phyloP scores from a whole-genome alignment of 2,329 filamentous ascomycete genomes.

The Atkinsonella hypoxylon region DNA sequence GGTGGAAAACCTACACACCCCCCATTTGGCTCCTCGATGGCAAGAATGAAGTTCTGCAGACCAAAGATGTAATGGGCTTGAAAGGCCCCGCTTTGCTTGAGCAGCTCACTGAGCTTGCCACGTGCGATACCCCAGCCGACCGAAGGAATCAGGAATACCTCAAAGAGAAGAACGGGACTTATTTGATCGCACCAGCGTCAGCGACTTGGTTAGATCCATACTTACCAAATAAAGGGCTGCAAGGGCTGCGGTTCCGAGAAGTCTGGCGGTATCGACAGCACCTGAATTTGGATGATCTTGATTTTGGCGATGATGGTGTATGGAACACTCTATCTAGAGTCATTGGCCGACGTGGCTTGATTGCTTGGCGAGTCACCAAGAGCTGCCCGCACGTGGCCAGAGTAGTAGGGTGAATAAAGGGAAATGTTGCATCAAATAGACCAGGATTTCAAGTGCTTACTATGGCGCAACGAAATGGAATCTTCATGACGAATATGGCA shows the following conservation, averaged over 20 bases:
- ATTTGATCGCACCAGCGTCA: slow-evolving; percentile 62
- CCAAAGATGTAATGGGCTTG: slow-evolving; percentile 64
- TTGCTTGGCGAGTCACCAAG: slow-evolving; percentile 53
- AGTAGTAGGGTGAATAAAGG: background rate
- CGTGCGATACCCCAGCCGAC: slow-evolving; percentile 48
- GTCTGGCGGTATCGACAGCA: slow-evolving; percentile 58
- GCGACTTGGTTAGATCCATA: slow-evolving; percentile 58
- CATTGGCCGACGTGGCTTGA: slow-evolving; percentile 49
- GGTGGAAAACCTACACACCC: slow-evolving; percentile 82
- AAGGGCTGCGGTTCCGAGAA: slow-evolving; percentile 52
- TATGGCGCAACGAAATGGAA: background rate
- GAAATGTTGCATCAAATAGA: background rate
- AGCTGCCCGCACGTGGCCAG: slow-evolving; percentile 28
- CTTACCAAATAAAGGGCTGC: slow-evolving; percentile 43
- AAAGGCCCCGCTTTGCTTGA: slow-evolving; percentile 46
- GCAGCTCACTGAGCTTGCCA: slow-evolving; percentile 45
- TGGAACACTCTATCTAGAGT: slow-evolving; percentile 59
- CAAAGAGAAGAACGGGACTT: slow-evolving; percentile 51
- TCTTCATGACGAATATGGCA: background rate
- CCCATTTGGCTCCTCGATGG: slow-evolving; percentile 70
- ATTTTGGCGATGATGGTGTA: slow-evolving; percentile 66
- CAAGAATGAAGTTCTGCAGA: slow-evolving; percentile 59
- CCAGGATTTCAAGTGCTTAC: background rate
- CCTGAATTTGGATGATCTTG: slow-evolving; percentile 68
- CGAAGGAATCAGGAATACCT: slow-evolving; percentile 42